Conservation (phyloP, 306 rosid species). For the Pachyrhizus erosus region DNA sequence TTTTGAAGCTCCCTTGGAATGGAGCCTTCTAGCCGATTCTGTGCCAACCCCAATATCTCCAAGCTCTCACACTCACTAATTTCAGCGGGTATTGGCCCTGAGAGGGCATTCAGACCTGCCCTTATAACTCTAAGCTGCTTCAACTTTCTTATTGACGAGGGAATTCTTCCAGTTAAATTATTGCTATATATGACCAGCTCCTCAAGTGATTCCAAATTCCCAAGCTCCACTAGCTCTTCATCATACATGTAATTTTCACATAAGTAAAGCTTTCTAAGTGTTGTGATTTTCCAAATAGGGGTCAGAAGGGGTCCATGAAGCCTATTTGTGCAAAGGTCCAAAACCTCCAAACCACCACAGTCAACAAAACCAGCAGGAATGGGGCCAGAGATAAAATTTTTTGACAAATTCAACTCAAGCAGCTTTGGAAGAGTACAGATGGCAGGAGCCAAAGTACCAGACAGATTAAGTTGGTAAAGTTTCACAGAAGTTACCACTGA, state of each 20-base stretch:
- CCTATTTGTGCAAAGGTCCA: conserved; percentile 86
- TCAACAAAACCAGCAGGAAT: conserved; percentile 56
- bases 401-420: conserved; percentile 64
- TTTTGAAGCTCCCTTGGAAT: conserved; percentile 66
- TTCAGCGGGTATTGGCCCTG: conserved; percentile 63
- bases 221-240: conserved; percentile 60
- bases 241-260: conserved; percentile 77
- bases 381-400: conserved; percentile 66
- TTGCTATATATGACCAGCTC: conserved; percentile 77
- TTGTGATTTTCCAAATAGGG: conserved; percentile 54
- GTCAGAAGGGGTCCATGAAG: conserved; percentile 60
- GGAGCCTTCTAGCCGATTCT: conserved; percentile 69
- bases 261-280: conserved; percentile 64
- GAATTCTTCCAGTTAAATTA: conserved; percentile 72
- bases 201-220: conserved; percentile 60
- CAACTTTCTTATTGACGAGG: conserved; percentile 60
- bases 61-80: conserved; percentile 69
- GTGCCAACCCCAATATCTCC: conserved; percentile 72
- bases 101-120: conserved; percentile 66
- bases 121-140: conserved; percentile 66
- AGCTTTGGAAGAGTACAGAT: conserved; percentile 64
- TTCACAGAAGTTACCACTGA: conserved; percentile 65
- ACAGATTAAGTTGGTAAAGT: conserved; percentile 57
- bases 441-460: conserved; percentile 65
- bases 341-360: conserved; percentile 61